Conservation (phyloP, 768 basidiomycete genomes). For the Russula lepida region DNA sequence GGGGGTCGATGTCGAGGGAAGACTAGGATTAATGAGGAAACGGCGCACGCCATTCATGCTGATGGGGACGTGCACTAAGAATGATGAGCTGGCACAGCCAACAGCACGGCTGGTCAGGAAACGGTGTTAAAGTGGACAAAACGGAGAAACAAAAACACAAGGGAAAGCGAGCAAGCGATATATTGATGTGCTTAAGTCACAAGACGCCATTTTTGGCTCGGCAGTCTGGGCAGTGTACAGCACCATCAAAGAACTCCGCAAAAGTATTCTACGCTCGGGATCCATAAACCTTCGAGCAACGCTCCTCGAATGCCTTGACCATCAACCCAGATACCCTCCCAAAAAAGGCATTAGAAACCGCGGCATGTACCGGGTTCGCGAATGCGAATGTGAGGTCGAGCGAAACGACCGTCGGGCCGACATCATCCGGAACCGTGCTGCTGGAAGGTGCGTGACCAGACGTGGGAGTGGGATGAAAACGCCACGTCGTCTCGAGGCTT, state of each 20-base stretch:
- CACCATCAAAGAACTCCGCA: not conserved
- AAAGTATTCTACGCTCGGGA: conserved; percentile 19
- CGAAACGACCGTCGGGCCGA: conserved; percentile 66
- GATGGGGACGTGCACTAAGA: not conserved
- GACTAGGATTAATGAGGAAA: conserved; percentile 22
- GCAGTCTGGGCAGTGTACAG: not conserved
- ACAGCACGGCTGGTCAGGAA: not conserved
- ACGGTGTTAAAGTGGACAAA: not conserved
- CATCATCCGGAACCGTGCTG: conserved; percentile 15
- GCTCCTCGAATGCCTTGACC: conserved; percentile 87
- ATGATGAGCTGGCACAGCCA: not conserved
- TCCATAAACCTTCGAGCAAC: conserved; percentile 75
- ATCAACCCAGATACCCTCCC: conserved; percentile 81
- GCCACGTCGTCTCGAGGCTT: conserved; percentile 62
- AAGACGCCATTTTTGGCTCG: not conserved
- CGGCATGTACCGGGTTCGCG: conserved; percentile 76
- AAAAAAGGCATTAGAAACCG: conserved; percentile 78
- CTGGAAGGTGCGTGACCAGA: conserved; percentile 16
- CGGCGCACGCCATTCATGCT: conserved; percentile 30
- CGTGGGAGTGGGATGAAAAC: conserved; percentile 44
- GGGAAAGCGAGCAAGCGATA: not conserved
- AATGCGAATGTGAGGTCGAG: conserved; percentile 84
- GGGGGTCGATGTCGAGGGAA: not conserved
- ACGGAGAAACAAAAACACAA: not conserved
- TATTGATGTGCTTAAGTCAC: not conserved